Base-by-base conservation (phyloP, 2,329 filamentous ascomycete species). In the Trichoderma sp. region DNA sequence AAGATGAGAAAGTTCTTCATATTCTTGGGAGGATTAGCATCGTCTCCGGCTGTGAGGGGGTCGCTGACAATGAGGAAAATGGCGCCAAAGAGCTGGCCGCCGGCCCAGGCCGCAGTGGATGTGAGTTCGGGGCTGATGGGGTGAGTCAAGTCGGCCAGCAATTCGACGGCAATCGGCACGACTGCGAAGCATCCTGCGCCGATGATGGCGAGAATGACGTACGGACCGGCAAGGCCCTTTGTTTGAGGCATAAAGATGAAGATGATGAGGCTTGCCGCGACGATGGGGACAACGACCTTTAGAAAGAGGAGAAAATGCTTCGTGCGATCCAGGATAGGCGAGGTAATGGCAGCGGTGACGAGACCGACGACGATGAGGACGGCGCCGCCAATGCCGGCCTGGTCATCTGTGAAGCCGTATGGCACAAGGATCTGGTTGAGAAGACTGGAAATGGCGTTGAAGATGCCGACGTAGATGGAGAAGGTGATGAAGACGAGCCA, bases 361-460 rank as follows among this genome's bases (percentile, higher is more conserved):
- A 99, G 88, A 10, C 96, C 96, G 65, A 96, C 92, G 58, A 97
- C 85, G 77, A 98, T 98, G 40, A 98, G 86, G 10, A 98, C 80
- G 0, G 92, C 96, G 72, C 96, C 96, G 13, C 91, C 93, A 75
- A 98, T 94, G 40, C 96, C 96, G 27, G 95, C 92, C 68, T 97
- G 86, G 72, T 91, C 91, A 78, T 97, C 91, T 70, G 83, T 87
- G 85, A 93, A 97, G 75, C 89, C 92, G 81, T 97, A 95, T 0
- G 96, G 96, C 49, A 88, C 83, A 72, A 98, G 87, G 77, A 98
- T 92, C 77, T 97, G 95, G 82, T 95, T 97, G 11, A 98, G 85
- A 1, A 98, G 87, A 1, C 92, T 92, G 61, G 94, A 96, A 73
- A 94, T 84, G 73, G 91, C 91, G 85, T 98, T 98, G 89, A 99